These are phyloP conservation scores for Heritiera littoralis DNA, from an alignment of 345 rosid genomes.

Conservation along the genomic window DNA sequence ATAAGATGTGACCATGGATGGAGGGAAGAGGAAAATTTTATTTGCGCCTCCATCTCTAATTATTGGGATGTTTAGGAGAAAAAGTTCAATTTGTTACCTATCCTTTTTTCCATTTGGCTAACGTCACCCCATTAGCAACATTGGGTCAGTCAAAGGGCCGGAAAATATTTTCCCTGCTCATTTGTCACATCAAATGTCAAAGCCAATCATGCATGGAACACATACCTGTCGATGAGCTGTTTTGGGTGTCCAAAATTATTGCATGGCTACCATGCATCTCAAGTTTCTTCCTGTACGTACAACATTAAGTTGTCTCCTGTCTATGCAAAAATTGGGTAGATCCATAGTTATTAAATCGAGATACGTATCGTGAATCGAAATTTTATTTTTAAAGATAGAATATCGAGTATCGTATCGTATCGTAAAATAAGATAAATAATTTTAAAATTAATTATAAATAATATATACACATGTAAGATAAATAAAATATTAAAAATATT, in stretches of 20 bases:
- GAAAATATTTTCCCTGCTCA: not conserved
- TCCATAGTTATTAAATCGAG: too few relatives aligned
- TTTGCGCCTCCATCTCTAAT: not conserved
- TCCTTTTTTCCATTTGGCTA: not conserved
- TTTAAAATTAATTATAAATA: too few relatives aligned
- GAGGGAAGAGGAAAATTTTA: not conserved
- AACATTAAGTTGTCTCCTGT: not conserved
- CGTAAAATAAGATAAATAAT: too few relatives aligned
- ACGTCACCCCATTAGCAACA: not conserved
- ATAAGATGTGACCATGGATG: not conserved
- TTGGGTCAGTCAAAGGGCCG: conserved; percentile 1
- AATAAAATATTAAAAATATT: too few relatives aligned
- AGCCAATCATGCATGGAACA: conserved; percentile 18
- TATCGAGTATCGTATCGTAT: too few relatives aligned
- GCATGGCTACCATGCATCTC: conserved; percentile 16
- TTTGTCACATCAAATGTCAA: conserved; percentile 12
- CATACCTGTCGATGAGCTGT: conserved; percentile 24
- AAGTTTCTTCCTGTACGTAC: not conserved
- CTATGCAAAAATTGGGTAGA: conserved; percentile 1
- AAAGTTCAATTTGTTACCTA: not conserved
- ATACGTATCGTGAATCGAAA: too few relatives aligned
- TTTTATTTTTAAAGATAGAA: too few relatives aligned
- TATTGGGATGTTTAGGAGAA: not conserved
- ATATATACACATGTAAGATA: too few relatives aligned
- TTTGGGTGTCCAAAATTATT: conserved; percentile 10